These are phyloP conservation scores for Ophiostoma australiae DNA, from an alignment of 2,329 filamentous ascomycete species.

Conservation along the genomic window DNA sequence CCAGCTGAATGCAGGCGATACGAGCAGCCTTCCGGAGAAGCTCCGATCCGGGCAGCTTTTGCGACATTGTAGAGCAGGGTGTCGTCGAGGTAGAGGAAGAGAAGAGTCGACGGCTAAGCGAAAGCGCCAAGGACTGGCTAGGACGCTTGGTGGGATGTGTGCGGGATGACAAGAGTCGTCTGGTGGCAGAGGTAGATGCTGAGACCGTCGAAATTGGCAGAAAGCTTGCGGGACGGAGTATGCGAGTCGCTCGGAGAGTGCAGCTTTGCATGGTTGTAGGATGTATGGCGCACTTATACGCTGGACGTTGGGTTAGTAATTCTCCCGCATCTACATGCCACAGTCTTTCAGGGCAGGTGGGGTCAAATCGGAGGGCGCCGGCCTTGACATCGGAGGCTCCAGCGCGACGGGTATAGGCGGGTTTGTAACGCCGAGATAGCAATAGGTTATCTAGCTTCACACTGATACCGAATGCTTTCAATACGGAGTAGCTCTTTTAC, in stretches of 20 bases:
- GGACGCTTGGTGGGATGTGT: neutral
- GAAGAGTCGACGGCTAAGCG: neutral
- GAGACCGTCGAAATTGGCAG: neutral
- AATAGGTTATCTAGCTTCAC: neutral
- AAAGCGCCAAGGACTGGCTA: neutral
- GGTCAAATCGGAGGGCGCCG: slow-evolving; percentile 7
- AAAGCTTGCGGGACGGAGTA: neutral
- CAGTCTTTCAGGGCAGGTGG: neutral
- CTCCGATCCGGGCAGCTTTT: slow-evolving; percentile 29
- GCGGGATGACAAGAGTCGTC: neutral
- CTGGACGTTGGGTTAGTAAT: neutral
- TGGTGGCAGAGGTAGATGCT: neutral
- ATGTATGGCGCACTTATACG: neutral
- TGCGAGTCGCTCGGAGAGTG: neutral
- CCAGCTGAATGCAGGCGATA: slow-evolving; percentile 75
- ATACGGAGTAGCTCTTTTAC: too few relatives aligned
- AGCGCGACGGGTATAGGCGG: neutral
- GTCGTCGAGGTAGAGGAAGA: slow-evolving; percentile 4
- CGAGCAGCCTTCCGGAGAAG: slow-evolving; percentile 72
- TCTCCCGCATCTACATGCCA: neutral
- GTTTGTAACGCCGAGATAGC: neutral
- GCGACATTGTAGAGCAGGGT: neutral
- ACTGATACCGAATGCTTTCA: neutral
- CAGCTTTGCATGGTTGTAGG: slow-evolving; percentile 6
- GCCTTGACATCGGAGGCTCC: slow-evolving; percentile 9